Conservation (phyloP, 1,139 yeast species). For the Saccharomyces hybrid region DNA sequence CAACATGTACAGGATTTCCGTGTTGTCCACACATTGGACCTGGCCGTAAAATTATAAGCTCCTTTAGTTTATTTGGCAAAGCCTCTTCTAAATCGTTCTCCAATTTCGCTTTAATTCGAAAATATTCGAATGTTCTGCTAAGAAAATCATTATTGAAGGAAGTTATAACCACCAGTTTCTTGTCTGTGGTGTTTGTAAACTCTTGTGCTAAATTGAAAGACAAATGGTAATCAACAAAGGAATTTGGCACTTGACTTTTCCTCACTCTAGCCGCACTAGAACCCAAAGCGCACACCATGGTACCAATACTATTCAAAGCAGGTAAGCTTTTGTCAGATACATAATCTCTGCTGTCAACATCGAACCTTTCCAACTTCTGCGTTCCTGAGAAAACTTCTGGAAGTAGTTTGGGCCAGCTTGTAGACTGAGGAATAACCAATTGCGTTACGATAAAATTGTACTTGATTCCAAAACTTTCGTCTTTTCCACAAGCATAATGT, state of each 20-base stretch:
- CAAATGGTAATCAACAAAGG: slow-evolving; percentile 18
- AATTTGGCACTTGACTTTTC: slow-evolving; percentile 1
- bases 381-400: neutral
- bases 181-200: slow-evolving; percentile 10
- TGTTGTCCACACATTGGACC: slow-evolving; percentile 31
- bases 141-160: slow-evolving; percentile 26
- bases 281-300: slow-evolving; percentile 15
- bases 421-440: slow-evolving; percentile 2
- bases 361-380: slow-evolving; percentile 1
- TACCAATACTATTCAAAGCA: slow-evolving; percentile 6
- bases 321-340: slow-evolving; percentile 9
- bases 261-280: slow-evolving; percentile 5
- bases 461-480: neutral
- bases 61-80: slow-evolving; percentile 13
- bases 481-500: neutral
- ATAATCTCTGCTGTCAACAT: slow-evolving; percentile 6
- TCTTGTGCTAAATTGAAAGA: slow-evolving; percentile 13
- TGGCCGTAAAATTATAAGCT: slow-evolving; percentile 27
- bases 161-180: slow-evolving; percentile 21
- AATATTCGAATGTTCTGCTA: slow-evolving; percentile 22
- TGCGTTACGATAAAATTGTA: neutral
- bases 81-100: slow-evolving; percentile 22
- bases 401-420: neutral
- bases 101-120: slow-evolving; percentile 18
- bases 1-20: slow-evolving; percentile 2